A percentile compares a stretch with the other conserved stretches of the same genome.
Evolutionary conservation across 2,329 filamentous ascomycete genomes (phyloP).

Genomic region (Pyrenochaeta sp.): DNA sequence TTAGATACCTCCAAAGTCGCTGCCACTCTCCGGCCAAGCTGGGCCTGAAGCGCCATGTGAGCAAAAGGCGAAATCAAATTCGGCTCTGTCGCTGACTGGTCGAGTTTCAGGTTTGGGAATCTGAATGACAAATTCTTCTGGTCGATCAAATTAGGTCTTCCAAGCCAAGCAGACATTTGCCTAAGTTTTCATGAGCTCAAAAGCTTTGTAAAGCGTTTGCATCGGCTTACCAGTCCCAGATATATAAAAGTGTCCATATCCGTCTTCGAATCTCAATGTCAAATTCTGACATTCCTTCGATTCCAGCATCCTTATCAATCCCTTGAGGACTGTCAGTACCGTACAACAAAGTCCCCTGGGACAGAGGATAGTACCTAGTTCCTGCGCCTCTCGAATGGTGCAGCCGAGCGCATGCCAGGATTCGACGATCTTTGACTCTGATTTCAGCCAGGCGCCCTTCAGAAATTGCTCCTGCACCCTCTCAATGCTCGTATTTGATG

Average conservation of each 20-base stretch:
- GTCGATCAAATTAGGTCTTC: slow-evolving; percentile 55
- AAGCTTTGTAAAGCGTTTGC: not conserved
- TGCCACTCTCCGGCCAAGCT: slow-evolving; percentile 45
- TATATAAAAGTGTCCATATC: slow-evolving; percentile 56
- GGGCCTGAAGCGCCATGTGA: slow-evolving; percentile 53
- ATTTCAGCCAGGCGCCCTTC: slow-evolving; percentile 57
- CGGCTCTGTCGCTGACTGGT: slow-evolving; percentile 39
- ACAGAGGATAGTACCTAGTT: slow-evolving; percentile 48
- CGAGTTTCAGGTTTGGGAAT: slow-evolving; percentile 52
- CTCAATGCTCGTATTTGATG: slow-evolving; percentile 53
- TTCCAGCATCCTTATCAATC: slow-evolving; percentile 50
- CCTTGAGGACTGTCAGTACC: slow-evolving; percentile 25
- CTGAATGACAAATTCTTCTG: slow-evolving; percentile 49
- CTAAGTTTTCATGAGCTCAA: slow-evolving; percentile 13
- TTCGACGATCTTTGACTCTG: slow-evolving; percentile 56
- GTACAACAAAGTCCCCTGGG: not conserved
- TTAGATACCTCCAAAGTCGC: slow-evolving; percentile 28
- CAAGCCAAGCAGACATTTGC: slow-evolving; percentile 55
- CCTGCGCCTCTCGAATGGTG: slow-evolving; percentile 58
- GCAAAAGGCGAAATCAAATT: slow-evolving; percentile 54
- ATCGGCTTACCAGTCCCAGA: slow-evolving; percentile 56
- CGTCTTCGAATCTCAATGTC: slow-evolving; percentile 57
- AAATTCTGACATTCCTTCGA: slow-evolving; percentile 52
- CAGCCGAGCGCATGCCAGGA: slow-evolving; percentile 57
- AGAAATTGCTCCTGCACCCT: slow-evolving; percentile 61